Conservation (phyloP, 768 basidiomycete species). For the Polyporus arcularius region DNA sequence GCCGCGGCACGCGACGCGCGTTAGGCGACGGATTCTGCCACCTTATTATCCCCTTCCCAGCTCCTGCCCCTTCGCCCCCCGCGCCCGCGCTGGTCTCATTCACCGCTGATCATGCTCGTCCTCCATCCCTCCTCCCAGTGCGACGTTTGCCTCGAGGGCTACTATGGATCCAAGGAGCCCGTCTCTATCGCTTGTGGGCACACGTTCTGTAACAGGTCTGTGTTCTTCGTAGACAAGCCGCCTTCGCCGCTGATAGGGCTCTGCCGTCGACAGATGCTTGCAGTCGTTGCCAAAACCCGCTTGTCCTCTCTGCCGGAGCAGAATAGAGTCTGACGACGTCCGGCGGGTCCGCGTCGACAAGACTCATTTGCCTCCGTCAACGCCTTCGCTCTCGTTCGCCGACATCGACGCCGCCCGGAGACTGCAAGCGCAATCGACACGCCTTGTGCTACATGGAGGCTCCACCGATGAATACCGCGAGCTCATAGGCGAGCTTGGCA, state of each 20-base stretch:
- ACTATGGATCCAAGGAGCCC: constrained; percentile 55
- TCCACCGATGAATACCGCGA: constrained; percentile 19
- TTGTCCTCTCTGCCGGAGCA: constrained; percentile 67
- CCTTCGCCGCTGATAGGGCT: background rate
- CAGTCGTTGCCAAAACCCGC: constrained; percentile 45
- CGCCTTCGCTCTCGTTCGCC: constrained; percentile 5
- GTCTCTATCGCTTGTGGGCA: constrained; percentile 73
- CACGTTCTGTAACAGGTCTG: constrained; percentile 50
- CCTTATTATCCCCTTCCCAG: constrained; percentile 23
- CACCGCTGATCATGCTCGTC: constrained; percentile 59
- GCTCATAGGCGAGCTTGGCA: constrained; percentile 23
- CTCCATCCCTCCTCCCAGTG: constrained; percentile 65
- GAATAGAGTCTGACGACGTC: constrained; percentile 47
- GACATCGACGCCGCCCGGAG: constrained; percentile 40
- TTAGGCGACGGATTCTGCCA: constrained; percentile 29
- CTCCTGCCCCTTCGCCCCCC: constrained; percentile 16
- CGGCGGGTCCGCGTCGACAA: constrained; percentile 64
- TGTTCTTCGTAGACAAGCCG: background rate
- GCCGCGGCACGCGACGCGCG: constrained; percentile 31
- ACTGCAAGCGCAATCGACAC: constrained; percentile 55
- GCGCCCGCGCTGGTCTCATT: constrained; percentile 25
- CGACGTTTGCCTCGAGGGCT: constrained; percentile 75
- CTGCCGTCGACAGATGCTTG: constrained; percentile 48
- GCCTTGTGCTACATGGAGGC: constrained; percentile 56
- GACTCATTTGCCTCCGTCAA: constrained; percentile 32